Percentiles rank a stretch among this genome's conserved stretches.
Conservation (phyloP, 495 filamentous ascomycete genomes). For the Haplographium delicatum region DNA sequence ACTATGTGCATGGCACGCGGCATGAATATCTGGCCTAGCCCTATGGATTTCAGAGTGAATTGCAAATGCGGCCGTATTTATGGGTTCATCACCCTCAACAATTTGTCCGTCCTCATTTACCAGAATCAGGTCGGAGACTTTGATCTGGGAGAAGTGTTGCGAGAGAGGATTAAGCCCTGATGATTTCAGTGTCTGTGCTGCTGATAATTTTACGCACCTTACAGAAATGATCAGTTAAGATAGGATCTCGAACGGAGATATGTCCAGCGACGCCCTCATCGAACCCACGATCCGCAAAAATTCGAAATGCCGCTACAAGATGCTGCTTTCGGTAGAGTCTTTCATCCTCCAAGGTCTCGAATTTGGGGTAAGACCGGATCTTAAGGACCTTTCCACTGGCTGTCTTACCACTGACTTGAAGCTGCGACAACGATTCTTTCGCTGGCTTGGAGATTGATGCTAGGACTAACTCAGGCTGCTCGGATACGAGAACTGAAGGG, state of each 20-base stretch:
- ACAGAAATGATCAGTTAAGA: no score
- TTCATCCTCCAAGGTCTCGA: constrained; percentile 52
- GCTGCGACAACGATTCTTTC: no score
- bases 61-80: constrained; percentile 27
- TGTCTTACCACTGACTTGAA: no score
- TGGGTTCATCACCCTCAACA: constrained; percentile 39
- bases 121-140: constrained; percentile 45
- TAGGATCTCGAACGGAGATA: constrained; percentile 44
- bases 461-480: no score
- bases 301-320: constrained; percentile 65
- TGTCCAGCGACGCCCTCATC: constrained; percentile 67
- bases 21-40: constrained; percentile 43
- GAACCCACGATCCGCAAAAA: constrained; percentile 65
- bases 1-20: constrained; percentile 45
- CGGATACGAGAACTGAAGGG: no score
- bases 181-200: no score
- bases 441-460: no score
- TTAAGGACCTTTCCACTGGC: constrained; percentile 35
- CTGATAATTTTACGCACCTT: no score
- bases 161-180: constrained; percentile 52
- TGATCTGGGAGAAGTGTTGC: constrained; percentile 51
- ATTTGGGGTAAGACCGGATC: constrained; percentile 52
- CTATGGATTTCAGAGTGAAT: constrained; percentile 51
- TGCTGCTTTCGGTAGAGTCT: constrained; percentile 66
- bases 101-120: constrained; percentile 48